Evolutionary conservation across 495 filamentous ascomycete genomes (phyloP).

Genomic region (Tuber brumale): DNA sequence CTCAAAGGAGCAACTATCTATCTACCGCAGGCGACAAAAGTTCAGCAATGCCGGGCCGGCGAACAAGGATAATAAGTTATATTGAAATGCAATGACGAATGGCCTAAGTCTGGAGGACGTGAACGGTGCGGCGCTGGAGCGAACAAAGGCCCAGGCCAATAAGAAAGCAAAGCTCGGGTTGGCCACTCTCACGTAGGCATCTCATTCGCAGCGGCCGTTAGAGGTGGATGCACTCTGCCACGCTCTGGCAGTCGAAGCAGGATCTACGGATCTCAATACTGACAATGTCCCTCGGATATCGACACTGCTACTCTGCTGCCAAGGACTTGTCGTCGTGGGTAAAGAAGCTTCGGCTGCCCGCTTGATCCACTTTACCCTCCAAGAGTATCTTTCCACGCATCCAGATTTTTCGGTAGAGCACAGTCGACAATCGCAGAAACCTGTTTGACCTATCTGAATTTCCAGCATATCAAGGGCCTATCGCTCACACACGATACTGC

Average conservation of each 20-base stretch:
- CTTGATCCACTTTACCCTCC: not conserved
- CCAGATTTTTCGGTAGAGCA: not conserved
- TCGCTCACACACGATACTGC: not conserved
- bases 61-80: no score
- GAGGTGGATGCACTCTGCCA: not conserved
- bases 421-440: not conserved
- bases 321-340: not conserved
- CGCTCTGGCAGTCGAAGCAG: not conserved
- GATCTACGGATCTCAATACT: not conserved
- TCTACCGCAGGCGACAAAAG: not conserved
- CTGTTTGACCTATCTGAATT: slow-evolving; percentile 4
- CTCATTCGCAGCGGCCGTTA: not conserved
- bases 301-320: not conserved
- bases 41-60: not conserved
- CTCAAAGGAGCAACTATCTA: not conserved
- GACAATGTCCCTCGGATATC: not conserved
- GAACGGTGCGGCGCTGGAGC: not conserved
- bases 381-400: slow-evolving; percentile 1
- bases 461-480: not conserved
- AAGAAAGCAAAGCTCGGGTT: not conserved
- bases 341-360: not conserved
- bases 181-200: not conserved
- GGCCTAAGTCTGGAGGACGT: not conserved
- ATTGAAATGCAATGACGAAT: not conserved
- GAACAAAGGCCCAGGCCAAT: not conserved